Evolutionary conservation across 495 filamentous ascomycete genomes (phyloP), one percentile per base, ranked within the genome.

Genomic region (Aspergillus affinis): DNA sequence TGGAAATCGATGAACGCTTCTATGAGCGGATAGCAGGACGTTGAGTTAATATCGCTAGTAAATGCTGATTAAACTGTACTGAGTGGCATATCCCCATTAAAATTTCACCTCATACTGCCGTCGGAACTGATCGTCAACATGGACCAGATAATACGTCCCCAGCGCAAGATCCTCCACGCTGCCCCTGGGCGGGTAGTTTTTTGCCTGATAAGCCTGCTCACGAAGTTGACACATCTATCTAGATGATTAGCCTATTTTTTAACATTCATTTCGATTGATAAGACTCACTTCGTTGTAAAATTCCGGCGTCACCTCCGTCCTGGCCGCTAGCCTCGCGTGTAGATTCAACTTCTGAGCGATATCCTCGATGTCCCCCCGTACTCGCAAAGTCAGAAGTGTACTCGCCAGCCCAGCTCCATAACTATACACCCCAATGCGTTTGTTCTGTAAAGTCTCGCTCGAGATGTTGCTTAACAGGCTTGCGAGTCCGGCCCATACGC

Each of bases 71-170:
- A 12, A 3, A 32, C n/a, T 32, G 3, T 7, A 12, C 2, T 32
- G 30, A 8, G 6, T 32, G n/a, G n/a, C 10, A 32, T 6, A 32
- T 32, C 23, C 23, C 23, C 23, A 26, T 79, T 88, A 98, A 74
- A 85, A 88, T 85, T 97, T 94, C 78, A 96, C 75, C 61, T 82
- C 81, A 78, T 98, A 98, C 63, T 81, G 82, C 63, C 94, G 84
- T 74, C 91, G 86, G 89, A 93, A 98, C 91, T 96, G 95, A 66
- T 92, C 91, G 65, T 98, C 93, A 45, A 98, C 81, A 64, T 86
- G 84, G 63, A 86, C 88, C 55, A 98, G 83, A 79, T 97, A 98
- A 81, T 97, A 98, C 10, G 89, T 88, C 49, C 88, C 90, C 55
- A 84, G 78, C 61, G 79, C 71, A n/a, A 98, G 83, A 62, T 86